These are phyloP conservation scores for Neoarthrinium moseri DNA, from an alignment of 2,329 filamentous ascomycete species.

Conservation along the genomic window DNA sequence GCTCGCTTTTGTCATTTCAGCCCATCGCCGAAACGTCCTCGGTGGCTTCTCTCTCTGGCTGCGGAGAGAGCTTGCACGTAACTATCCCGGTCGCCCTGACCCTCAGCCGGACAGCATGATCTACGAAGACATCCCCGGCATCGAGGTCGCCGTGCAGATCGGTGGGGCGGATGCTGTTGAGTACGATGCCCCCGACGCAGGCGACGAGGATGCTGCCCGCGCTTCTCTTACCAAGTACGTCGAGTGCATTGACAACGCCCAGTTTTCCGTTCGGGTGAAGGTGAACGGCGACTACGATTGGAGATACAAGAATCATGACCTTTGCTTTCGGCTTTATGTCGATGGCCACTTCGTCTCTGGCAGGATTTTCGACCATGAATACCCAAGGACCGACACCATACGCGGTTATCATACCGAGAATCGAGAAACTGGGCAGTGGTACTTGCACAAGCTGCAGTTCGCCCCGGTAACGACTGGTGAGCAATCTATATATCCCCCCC, in stretches of 20 bases:
- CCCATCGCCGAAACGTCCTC: too few species aligned
- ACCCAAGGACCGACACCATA: too few species aligned
- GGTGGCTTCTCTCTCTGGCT: too few species aligned
- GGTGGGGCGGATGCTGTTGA: conserved; percentile 17
- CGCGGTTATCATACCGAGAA: neutral
- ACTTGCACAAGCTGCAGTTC: conserved; percentile 22
- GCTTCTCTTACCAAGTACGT: conserved; percentile 25
- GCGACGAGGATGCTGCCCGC: conserved; percentile 9
- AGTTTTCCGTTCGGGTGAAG: conserved; percentile 20
- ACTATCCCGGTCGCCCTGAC: too few species aligned
- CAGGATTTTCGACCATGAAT: conserved; percentile 7
- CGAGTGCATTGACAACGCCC: conserved; percentile 24
- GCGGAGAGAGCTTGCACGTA: too few species aligned
- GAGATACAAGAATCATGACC: conserved; percentile 19
- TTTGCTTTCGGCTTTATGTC: conserved; percentile 16
- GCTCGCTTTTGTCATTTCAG: too few species aligned
- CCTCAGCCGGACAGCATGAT: conserved; percentile 23
- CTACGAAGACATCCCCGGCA: conserved; percentile 20
- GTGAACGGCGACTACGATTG: conserved; percentile 21
- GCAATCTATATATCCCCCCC: neutral
- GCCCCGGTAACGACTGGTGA: conserved; percentile 24
- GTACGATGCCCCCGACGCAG: conserved; percentile 21
- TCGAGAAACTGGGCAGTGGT: conserved; percentile 4
- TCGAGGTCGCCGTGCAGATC: conserved; percentile 21
- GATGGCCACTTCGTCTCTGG: conserved; percentile 19